Base-by-base conservation (phyloP, 257 asterid genomes). In the Linaria vulgaris region DNA sequence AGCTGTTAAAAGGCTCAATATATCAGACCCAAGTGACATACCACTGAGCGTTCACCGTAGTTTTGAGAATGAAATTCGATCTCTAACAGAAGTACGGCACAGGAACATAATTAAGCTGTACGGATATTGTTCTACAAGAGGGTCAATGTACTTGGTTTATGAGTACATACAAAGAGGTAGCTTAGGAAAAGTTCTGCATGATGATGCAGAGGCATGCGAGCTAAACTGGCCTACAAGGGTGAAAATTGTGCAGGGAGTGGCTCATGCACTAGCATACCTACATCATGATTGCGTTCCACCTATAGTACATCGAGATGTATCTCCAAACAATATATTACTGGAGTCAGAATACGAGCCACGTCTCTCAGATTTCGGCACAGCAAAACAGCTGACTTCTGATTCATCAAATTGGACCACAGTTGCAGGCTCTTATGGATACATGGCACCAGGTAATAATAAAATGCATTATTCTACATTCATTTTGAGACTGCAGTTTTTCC, bases 381-480 rank as follows among this genome's bases (percentile, higher is more conserved):
- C 97, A 44, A 92, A 83, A 62, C 69, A 85, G 27, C 73, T 92
- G 58, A 61, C 51, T 52, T 55, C 87, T n/a, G 85, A 87, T 59
- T 71, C 95, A 43, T 86, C 97, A 22, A 79, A 75, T 63, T 85
- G 94, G 95, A 86, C 95, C 16, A 27, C 82, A 37, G 80, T 82
- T n/a, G 97, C 94, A 8, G 99, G 99, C 56, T 87, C 97, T 23
- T 92, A 92, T 61, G 99, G 99, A 65, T 92, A 89, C 73, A 92
- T 92, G 97, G 99, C 99, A 65, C 99, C 99, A 82, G 97, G 98
- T 91, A 81, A 72, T 34, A 48, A 46, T 12, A 23, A 45, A 54
- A 56, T 11, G 24, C 51, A 9, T 25, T 57, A n/a, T 31, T 16
- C 31, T 20, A 15, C 37, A 8, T 19, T 20, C 25, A 59, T 64